A percentile compares a stretch with the other conserved stretches of the same genome.
Conservation (phyloP, 192 early-diverging fungal genomes). For the Pilaira anomala region DNA sequence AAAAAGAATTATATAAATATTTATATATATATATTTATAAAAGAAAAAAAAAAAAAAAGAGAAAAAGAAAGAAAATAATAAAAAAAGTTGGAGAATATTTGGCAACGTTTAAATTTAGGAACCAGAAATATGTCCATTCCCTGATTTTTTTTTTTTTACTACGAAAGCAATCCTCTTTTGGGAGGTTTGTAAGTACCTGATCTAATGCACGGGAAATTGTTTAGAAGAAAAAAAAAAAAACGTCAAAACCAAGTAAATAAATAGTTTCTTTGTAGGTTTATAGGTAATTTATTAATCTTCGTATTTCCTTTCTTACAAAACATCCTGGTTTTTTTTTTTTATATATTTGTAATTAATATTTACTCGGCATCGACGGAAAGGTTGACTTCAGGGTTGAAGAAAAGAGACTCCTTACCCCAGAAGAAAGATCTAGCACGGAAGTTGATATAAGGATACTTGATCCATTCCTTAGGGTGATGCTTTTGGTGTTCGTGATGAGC, state of each 20-base stretch:
- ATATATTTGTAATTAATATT: not conserved
- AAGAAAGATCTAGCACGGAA: slow-evolving; percentile 46
- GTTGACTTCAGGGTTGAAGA: slow-evolving; percentile 38
- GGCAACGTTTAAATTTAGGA: not conserved
- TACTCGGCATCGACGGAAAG: slow-evolving; percentile 26
- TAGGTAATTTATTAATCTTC: not conserved
- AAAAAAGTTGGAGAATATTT: slow-evolving; percentile 4
- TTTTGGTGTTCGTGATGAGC: slow-evolving; percentile 29
- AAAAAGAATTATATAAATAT: too few species aligned
- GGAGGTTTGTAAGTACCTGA: too few species aligned
- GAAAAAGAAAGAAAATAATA: too few species aligned
- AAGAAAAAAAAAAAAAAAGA: not conserved
- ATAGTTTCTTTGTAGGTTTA: too few species aligned
- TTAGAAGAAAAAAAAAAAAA: not conserved
- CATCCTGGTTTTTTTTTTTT: not conserved
- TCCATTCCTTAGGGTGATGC: slow-evolving; percentile 31
- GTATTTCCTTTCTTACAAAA: not conserved
- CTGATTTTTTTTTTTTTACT: not conserved
- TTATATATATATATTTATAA: too few species aligned
- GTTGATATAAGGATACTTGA: slow-evolving; percentile 40
- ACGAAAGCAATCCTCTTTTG: too few species aligned
- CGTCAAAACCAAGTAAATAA: too few species aligned
- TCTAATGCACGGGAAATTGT: not conserved
- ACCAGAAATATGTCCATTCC: not conserved
- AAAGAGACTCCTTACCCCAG: slow-evolving; percentile 37